Base-by-base conservation (phyloP, 352 stramenopile species). In the Halophytophthora polymorphica region DNA sequence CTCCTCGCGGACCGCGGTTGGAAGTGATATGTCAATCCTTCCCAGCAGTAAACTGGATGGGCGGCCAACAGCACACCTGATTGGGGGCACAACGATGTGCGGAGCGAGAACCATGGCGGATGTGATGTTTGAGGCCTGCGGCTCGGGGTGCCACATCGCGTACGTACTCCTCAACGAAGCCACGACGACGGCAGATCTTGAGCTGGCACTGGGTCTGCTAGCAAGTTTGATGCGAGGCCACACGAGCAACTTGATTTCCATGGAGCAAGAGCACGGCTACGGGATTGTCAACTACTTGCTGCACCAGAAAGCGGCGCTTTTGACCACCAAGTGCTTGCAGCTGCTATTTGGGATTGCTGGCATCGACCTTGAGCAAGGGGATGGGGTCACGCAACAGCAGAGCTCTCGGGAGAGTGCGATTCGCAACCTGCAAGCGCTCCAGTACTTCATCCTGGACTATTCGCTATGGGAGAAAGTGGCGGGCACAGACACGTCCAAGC, bases 181-280 rank as follows among this genome's bases (percentile, higher is more conserved):
- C 10, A 64, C 25, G 7, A 82, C 57, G 5, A 11, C 54, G 11
- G 17, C 33, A 14, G 71, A 87, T 48, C 41, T 88, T n/a, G 71
- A 79, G n/a, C 36, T 71, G 8, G 42, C 61, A n/a, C 57, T 88
- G 23, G 55, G 67, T 13, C 23, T 90, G 10, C 49, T 90, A 2
- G 56, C 46, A 38, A 45, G 63, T 15, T 35, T 66, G 12, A 68
- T 83, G 39, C 54, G 49, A 28, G 62, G 57, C 17, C 67, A 82
- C 13, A 31, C 60, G 5, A 52, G 55, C 15, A 88, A 86, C 44
- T 45, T 88, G 10, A 41, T 58, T 7, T 73, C 73, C 2, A 86
- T 90, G 74, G 77, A 88, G 31, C 45, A 69, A n/a, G 80, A 90
- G 46, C 73, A 83, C 48, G 80, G 80, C 1, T 90, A 90, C 50